Conservation (phyloP, 2,329 filamentous ascomycete species). For the Decorospora gaudefroyi region DNA sequence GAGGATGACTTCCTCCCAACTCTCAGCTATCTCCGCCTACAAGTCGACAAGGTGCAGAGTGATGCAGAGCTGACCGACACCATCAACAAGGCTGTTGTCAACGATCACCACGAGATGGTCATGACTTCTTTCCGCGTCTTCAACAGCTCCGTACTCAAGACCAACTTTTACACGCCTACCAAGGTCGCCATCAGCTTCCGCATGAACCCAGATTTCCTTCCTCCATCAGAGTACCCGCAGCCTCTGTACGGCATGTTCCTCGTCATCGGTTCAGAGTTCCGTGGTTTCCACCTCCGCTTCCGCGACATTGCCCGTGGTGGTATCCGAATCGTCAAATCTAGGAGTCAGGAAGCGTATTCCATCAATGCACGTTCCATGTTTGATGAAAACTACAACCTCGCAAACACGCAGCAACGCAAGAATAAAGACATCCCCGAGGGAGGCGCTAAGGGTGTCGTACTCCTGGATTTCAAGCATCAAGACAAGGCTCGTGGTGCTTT, state of each 20-base stretch:
- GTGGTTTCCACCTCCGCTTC: conserved; percentile 97
- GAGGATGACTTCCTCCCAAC: conserved; percentile 72
- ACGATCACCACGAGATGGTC: conserved; percentile 97
- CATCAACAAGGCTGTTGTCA: conserved; percentile 55
- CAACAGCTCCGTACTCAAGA: conserved; percentile 92
- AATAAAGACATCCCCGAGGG: conserved; percentile 99
- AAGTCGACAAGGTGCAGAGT: conserved; percentile 63
- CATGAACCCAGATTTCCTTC: conserved; percentile 84
- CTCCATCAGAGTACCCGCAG: conserved; percentile 88
- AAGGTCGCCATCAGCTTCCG: conserved; percentile 98
- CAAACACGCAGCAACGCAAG: conserved; percentile 98
- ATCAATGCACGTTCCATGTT: conserved; percentile 97
- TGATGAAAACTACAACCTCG: conserved; percentile 97
- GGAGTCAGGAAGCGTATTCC: conserved; percentile 91
- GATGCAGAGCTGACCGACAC: conserved; percentile 47
- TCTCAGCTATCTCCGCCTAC: conserved; percentile 67
- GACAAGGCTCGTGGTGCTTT: conserved; percentile 91
- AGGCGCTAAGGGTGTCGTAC: conserved; percentile 95
- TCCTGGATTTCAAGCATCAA: conserved; percentile 91
- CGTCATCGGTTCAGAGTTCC: conserved; percentile 93
- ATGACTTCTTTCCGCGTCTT: conserved; percentile 97
- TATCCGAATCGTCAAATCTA: conserved; percentile 97
- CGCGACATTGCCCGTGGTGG: conserved; percentile 94
- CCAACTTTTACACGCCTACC: conserved; percentile 96
- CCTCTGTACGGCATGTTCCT: conserved; percentile 98